Conservation (phyloP, 2,329 filamentous ascomycete genomes). For the Lasiodiplodia sp. region DNA sequence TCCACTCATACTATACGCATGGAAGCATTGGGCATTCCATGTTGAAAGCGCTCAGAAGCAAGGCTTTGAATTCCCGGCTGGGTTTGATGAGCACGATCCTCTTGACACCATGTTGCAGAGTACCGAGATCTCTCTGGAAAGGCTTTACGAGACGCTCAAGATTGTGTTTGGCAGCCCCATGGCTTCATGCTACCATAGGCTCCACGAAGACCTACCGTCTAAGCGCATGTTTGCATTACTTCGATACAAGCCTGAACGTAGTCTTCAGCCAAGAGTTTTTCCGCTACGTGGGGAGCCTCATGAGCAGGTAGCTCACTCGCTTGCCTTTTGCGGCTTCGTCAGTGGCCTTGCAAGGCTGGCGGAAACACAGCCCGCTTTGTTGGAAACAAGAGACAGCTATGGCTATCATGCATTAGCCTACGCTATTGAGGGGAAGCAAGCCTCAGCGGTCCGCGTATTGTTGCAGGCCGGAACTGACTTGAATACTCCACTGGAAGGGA, state of each 20-base stretch:
- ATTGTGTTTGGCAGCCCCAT: background rate
- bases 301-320: too few relatives aligned
- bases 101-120: background rate
- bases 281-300: too few relatives aligned
- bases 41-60: background rate
- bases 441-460: background rate
- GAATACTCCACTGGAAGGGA: background rate
- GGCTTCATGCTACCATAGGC: background rate
- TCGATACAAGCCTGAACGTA: background rate
- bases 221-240: background rate
- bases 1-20: background rate
- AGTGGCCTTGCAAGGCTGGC: background rate
- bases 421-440: background rate
- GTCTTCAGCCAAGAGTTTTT: too few relatives aligned
- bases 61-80: background rate
- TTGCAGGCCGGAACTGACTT: background rate
- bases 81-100: background rate
- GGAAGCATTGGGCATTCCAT: background rate
- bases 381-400: background rate
- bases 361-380: background rate
- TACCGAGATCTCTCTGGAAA: background rate
- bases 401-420: background rate
- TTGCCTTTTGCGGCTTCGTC: background rate
- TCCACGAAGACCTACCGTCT: background rate
- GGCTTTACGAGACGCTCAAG: too few relatives aligned